Percentiles rank a stretch among this genome's conserved stretches.
Evolutionary conservation across 164 flowering plant genomes (phyloP).

Genomic region (Akebia trifoliata): DNA sequence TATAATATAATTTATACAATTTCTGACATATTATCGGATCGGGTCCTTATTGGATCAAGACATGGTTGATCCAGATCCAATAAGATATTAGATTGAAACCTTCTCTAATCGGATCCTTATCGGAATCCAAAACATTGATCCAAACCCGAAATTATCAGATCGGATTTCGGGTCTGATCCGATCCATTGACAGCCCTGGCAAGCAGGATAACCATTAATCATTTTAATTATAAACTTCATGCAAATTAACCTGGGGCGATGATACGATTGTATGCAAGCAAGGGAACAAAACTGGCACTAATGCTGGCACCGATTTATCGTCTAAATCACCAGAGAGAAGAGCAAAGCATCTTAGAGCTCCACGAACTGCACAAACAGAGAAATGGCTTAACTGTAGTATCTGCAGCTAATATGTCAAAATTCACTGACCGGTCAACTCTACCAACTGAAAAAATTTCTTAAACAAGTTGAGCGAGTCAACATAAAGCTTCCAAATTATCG

Average conservation of each 20-base stretch:
- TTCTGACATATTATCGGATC: no score
- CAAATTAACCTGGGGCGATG: constrained; percentile 73
- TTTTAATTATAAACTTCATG: neutral
- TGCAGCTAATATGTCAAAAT: neutral
- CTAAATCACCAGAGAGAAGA: constrained; percentile 81
- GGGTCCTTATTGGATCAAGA: no score
- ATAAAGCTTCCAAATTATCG: neutral
- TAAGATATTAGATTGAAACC: no score
- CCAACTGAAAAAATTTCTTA: neutral
- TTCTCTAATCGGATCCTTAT: no score
- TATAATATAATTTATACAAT: no score
- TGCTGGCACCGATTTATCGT: constrained; percentile 68
- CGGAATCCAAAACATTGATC: no score
- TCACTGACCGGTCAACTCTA: neutral
- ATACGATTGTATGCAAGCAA: constrained; percentile 59
- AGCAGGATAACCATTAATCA: neutral
- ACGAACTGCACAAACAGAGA: constrained; percentile 48
- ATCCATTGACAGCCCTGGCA: no score
- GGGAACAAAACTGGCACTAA: constrained; percentile 82
- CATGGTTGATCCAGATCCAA: no score
- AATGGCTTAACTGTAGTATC: neutral
- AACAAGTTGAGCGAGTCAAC: neutral
- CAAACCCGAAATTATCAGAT: no score
- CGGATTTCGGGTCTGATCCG: no score
- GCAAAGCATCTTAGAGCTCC: constrained; percentile 86